Base-by-base conservation (phyloP, 164 flowering plant genomes). In the Piper betle region DNA sequence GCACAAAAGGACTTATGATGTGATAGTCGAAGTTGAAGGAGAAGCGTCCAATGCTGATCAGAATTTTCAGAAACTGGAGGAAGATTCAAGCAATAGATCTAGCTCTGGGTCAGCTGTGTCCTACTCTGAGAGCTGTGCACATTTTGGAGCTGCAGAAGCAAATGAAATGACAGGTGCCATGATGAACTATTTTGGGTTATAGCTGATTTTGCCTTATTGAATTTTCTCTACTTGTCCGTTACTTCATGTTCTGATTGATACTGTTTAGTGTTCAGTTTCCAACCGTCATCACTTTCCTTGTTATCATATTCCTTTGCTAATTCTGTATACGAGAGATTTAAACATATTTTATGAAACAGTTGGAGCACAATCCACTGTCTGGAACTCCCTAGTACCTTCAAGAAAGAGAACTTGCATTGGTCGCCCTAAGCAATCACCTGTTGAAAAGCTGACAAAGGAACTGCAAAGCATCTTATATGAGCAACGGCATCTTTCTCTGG, bases 61-160 rank as follows among this genome's bases (percentile, higher is more conserved):
- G 33, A 80, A 81, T 56, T 77, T 64, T 48, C 77, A 60, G 37
- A 90, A 77, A 77, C 73, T 75, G n/a, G 96, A 91, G 69, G 99
- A 94, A 66, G 97, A 94, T 66, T 70, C 78, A 50, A 86, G 97
- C 65, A 88, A 86, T 62, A 73, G 95, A 69, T 94, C 99, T 48
- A 94, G 99, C 75, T 91, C 93, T 39, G 99, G 97, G 6, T 94
- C 99, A 11, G 97, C 91, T 17, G 75, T 87, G 64, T 94, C 99
- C 16, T 84, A 86, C 69, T 78, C 97, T 12, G 99, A 94, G 72
- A 87, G 96, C 75, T 94, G 86, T 75, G 84, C 78, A 4, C 96
- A 80, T 64, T 85, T 85, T 78, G 80, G 83, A 43, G 66, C 82
- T 61, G 75, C 82, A 59, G 96, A 88, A 74, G 91, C 84, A 38